Conservation (phyloP, 2,329 filamentous ascomycete genomes). For the Xylaria sp. region DNA sequence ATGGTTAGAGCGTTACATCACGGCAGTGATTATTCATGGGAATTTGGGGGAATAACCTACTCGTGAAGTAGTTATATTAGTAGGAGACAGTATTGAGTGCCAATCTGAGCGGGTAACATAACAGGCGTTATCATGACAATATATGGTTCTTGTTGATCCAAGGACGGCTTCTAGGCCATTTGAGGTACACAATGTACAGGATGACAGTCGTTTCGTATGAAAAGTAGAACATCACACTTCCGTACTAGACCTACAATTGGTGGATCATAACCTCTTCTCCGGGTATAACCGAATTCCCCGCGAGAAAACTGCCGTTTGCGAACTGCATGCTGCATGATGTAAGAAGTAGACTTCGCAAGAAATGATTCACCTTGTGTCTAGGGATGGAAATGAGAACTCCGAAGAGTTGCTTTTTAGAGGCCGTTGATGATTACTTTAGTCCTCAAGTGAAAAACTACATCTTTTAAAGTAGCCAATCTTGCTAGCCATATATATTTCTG, state of each 20-base stretch:
- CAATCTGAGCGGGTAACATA: not conserved
- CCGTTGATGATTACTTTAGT: not conserved
- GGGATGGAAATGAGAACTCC: not conserved
- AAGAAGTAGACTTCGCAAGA: not conserved
- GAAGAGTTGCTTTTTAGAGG: not conserved
- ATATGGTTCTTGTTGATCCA: not conserved
- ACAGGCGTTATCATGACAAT: not conserved
- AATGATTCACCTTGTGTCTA: not conserved
- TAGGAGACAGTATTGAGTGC: not conserved
- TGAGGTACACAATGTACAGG: not conserved
- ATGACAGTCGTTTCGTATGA: not conserved
- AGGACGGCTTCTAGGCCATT: not conserved
- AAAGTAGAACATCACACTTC: not conserved
- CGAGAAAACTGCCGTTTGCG: not conserved
- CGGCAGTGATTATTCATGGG: not conserved
- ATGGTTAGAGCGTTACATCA: constrained; percentile 5
- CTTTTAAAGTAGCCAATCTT: not conserved
- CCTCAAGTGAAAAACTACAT: not conserved
- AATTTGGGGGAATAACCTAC: not conserved
- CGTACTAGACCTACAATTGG: not conserved
- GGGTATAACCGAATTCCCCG: not conserved
- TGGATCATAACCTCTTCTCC: not conserved
- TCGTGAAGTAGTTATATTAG: not conserved
- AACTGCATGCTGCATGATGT: constrained; percentile 2
- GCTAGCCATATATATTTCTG: not conserved